Base-by-base conservation (phyloP, 176 grass and related monocot genomes). In the Miscanthus lutarioriparius region DNA sequence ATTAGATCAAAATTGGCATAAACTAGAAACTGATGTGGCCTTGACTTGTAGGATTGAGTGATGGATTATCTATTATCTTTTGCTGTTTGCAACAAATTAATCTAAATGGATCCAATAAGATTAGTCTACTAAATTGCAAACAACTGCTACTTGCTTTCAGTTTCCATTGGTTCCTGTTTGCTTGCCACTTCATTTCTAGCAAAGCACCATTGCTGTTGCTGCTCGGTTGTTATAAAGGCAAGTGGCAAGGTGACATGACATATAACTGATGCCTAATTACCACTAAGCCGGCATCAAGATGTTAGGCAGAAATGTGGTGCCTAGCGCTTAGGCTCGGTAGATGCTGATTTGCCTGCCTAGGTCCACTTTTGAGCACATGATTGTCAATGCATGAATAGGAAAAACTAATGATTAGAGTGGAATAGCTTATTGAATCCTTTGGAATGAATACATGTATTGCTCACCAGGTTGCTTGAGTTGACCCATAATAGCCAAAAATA, bases 401-500 rank as follows among this genome's bases (percentile, higher is more conserved):
- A 43, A 43, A 41, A 71, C 69, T 4, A 15, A 25, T 44, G 6
- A 43, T 44, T 72, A 5, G 12, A 28, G 4, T 12, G 58, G 13
- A 14, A 30, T 64, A 64, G 11, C 69, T 26, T 72, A 10, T 41
- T 43, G 4, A 71, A 41, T 43, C 20, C 20, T 70, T n/a, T 70
- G 67, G 8, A n/a, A 5, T 70, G 6, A 40, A 39, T 3, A 12
- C 35, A 39, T 37, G 36, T 25, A 25, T 71, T 25, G 68, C 6
- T 41, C 37, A 70, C 20, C 67, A 20, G 23, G 19, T 9, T 32
- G 17, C 13, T 77, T 30, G 13, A 44, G 70, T 77, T 69, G 48
- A 12, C 12, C 66, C 51, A 58, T 58, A 20, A 33, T 83, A 3
- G 70, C 56, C 23, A 63, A 83, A 83, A 74, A 30, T 62, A 40